Percentiles rank a stretch among this genome's conserved stretches.
These are phyloP conservation scores for Ophiorrhiza pumila DNA, from an alignment of 257 asterid genomes.

Conservation along the genomic window DNA sequence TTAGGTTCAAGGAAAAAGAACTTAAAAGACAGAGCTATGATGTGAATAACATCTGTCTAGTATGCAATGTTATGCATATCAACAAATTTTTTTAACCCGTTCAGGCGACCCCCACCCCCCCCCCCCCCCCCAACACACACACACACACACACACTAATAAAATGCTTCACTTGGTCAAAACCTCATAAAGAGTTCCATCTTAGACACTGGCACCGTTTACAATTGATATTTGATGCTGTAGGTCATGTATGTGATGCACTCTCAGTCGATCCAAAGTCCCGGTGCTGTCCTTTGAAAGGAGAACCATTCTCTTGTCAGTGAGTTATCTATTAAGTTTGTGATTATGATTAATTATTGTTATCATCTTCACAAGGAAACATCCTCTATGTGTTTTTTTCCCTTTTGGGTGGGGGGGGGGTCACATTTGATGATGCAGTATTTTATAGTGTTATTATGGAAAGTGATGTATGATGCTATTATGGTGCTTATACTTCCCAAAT, in stretches of 20 bases:
- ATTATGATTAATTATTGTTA: not conserved
- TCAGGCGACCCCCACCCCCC: no score
- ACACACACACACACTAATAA: no score
- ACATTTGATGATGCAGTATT: not conserved
- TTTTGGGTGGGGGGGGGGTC: no score
- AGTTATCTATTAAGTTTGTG: slow-evolving; percentile 39
- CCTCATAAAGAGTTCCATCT: slow-evolving; percentile 2
- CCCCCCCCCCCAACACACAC: no score
- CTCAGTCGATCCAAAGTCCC: slow-evolving; percentile 59
- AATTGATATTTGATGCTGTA: slow-evolving; percentile 23
- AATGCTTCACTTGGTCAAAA: no score
- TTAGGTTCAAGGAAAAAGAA: slow-evolving; percentile 1
- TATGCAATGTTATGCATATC: not conserved
- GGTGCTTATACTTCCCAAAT: slow-evolving; percentile 14
- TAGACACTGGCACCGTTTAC: not conserved
- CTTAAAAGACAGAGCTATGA: not conserved
- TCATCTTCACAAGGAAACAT: not conserved
- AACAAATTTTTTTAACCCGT: no score
- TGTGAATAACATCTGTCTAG: not conserved
- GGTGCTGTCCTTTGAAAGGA: slow-evolving; percentile 63
- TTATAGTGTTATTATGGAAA: not conserved
- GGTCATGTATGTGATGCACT: slow-evolving; percentile 87
- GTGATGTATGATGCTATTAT: not conserved
- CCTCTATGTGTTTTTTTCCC: not conserved
- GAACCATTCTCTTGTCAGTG: slow-evolving; percentile 87